A percentile compares a stretch with the other conserved stretches of the same genome.
Conservation (phyloP, 2,329 filamentous ascomycete species). For the Cryphonectria japonica region DNA sequence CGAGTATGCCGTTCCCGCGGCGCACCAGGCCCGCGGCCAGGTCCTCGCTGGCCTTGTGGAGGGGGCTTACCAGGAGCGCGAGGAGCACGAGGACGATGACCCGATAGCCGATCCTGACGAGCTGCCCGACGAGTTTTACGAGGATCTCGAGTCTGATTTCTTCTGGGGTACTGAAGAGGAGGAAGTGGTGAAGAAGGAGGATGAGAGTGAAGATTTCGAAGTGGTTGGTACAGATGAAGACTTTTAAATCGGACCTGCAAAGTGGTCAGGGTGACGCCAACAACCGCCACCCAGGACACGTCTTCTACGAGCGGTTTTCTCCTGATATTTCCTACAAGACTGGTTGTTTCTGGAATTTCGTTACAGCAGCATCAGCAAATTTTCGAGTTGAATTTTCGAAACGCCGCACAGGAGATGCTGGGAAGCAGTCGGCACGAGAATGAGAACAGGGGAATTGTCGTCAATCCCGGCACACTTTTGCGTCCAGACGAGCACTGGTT, state of each 20-base stretch:
- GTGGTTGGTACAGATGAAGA: constrained; percentile 2
- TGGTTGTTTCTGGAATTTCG: no score
- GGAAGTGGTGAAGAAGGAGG: neutral
- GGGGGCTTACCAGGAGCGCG: neutral
- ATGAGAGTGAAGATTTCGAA: constrained; percentile 1
- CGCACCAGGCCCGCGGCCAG: constrained; percentile 33
- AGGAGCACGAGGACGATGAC: constrained; percentile 8
- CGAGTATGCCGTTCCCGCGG: constrained; percentile 31
- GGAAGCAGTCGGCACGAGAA: no score
- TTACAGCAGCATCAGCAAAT: no score
- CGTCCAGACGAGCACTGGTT: no score
- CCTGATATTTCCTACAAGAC: neutral
- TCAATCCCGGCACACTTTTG: no score
- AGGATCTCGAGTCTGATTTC: neutral
- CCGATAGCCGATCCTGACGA: constrained; percentile 26
- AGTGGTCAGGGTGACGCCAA: neutral
- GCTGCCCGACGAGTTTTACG: constrained; percentile 31
- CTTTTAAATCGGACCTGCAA: neutral
- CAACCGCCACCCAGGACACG: neutral
- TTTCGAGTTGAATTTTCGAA: no score
- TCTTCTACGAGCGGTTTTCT: neutral
- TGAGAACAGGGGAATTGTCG: no score
- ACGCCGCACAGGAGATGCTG: no score
- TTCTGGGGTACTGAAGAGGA: neutral
- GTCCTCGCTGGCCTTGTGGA: constrained; percentile 31